Percentiles rank a stretch among this genome's conserved stretches.
Evolutionary conservation across 495 filamentous ascomycete genomes (phyloP).

Genomic region (Annulohypoxylon bovei): DNA sequence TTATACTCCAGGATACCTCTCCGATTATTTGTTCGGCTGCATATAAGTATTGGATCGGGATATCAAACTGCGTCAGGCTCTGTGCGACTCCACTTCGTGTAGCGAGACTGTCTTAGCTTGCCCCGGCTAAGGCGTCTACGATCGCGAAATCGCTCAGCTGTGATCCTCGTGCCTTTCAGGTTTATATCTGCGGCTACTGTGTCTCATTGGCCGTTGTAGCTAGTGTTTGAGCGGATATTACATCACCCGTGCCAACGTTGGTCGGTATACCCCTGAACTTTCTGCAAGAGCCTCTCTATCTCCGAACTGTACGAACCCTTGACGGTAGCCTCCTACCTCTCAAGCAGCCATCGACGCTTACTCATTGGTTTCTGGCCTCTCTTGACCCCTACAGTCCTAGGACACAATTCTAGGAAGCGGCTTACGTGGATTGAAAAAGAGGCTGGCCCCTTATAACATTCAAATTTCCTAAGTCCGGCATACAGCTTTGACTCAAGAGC

Average conservation of each 20-base stretch:
- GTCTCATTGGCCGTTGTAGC: slow-evolving; percentile 28
- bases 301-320: slow-evolving; percentile 22
- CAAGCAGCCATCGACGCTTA: slow-evolving; percentile 28
- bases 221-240: slow-evolving; percentile 7
- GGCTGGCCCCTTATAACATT: slow-evolving; percentile 34
- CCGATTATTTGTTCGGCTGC: neutral
- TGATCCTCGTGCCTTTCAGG: slow-evolving; percentile 10
- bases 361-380: slow-evolving; percentile 27
- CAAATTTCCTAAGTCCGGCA: slow-evolving; percentile 42
- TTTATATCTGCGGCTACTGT: neutral
- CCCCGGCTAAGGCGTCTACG: neutral
- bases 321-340: slow-evolving; percentile 9
- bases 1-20: slow-evolving; percentile 13
- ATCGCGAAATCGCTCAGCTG: slow-evolving; percentile 14
- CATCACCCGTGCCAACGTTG: slow-evolving; percentile 14
- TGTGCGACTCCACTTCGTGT: slow-evolving; percentile 20
- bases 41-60: slow-evolving; percentile 17
- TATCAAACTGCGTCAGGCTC: slow-evolving; percentile 18
- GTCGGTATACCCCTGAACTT: slow-evolving; percentile 28
- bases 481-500: slow-evolving; percentile 35
- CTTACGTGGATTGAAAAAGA: slow-evolving; percentile 26
- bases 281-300: slow-evolving; percentile 38
- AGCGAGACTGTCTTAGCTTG: slow-evolving; percentile 3
- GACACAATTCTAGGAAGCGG: neutral
- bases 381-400: slow-evolving; percentile 15